Evolutionary conservation across 805 yeast genomes (phyloP), one percentile per base, ranked within the genome.

Genomic region (Candida ipomoeae): DNA sequence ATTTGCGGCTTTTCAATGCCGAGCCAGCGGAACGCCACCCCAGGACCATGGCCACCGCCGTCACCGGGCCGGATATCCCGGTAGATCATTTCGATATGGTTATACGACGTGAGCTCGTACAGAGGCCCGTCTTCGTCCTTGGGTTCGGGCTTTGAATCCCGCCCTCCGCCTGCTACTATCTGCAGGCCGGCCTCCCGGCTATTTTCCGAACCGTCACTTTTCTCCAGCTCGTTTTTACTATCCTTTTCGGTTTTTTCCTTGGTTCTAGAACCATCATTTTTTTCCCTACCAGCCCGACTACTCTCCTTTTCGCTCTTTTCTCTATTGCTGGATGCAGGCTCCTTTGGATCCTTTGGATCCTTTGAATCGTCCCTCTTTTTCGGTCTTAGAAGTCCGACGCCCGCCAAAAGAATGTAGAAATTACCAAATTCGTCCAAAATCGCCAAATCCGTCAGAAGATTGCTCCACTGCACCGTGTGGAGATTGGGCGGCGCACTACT

Each of bases 401-500:
- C 78, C 3, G 78, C 73, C 29, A 73, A 51, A 40, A 71, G 56
- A 7, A 74, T 65, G 56, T 67, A 73, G 50, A 74, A 71, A 53
- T 84, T 81, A 2, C 97, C 97, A 35, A 73, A 62, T 20, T 75
- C 77, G 64, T 91, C 98, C 40, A 87, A 75, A 3, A 87, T 80
- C 2, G 95, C 95, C 44, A 94, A 74, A 61, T 91, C 96, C 50
- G 87, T 82, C 41, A 92, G 92, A 0, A 84, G 71, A 44, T 83
- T 81, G 51, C 94, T 84, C 90, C 97, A 94, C 37, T 78, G 70
- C 5, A 89, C 78, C 23, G 74, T 60, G 1, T 74, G 59, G 6
- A 81, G 61, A 48, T 66, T 69, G 40, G 74, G 75, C 38, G 44
- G 49, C 35, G 55, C 42, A 35, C 55, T 40, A 39, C 57, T 60